phyloP scores from a whole-genome alignment of 257 asterid genomes.

The Eustoma russellianum region DNA sequence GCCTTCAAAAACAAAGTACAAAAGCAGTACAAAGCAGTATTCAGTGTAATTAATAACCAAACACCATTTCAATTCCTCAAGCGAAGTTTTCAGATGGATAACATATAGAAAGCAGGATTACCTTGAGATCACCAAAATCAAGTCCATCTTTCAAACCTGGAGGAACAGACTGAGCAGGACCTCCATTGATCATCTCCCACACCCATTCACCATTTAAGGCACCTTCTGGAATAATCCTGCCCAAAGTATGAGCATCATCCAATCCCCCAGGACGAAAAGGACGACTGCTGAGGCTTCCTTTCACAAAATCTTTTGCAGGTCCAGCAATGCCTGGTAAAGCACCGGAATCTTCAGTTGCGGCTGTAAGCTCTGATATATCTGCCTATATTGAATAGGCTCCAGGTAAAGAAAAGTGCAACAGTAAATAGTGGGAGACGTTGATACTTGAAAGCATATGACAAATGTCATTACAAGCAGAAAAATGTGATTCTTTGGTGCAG shows the following conservation, averaged over 20 bases:
- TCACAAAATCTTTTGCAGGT: conserved; percentile 82
- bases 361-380: conserved; percentile 61
- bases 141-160: conserved; percentile 78
- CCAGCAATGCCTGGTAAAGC: conserved; percentile 86
- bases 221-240: conserved; percentile 64
- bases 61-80: conserved; percentile 2
- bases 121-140: conserved; percentile 81
- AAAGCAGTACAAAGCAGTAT: too few species aligned
- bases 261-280: conserved; percentile 96
- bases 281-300: conserved; percentile 81
- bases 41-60: not conserved
- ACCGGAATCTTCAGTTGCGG: conserved; percentile 63
- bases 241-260: conserved; percentile 50
- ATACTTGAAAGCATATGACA: not conserved
- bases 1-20: conserved; percentile 35
- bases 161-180: conserved; percentile 54
- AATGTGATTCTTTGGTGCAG: not conserved
- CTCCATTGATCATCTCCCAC: conserved; percentile 66
- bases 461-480: not conserved
- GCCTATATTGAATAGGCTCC: conserved; percentile 39
- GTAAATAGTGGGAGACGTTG: not conserved
- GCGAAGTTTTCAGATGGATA: conserved; percentile 2
- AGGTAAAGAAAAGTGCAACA: conserved; percentile 7
- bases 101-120: conserved; percentile 17
- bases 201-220: conserved; percentile 88